A percentile compares a stretch with the other conserved stretches of the same genome.
Conservation (phyloP, 345 rosid genomes). For the Salix brachista region DNA sequence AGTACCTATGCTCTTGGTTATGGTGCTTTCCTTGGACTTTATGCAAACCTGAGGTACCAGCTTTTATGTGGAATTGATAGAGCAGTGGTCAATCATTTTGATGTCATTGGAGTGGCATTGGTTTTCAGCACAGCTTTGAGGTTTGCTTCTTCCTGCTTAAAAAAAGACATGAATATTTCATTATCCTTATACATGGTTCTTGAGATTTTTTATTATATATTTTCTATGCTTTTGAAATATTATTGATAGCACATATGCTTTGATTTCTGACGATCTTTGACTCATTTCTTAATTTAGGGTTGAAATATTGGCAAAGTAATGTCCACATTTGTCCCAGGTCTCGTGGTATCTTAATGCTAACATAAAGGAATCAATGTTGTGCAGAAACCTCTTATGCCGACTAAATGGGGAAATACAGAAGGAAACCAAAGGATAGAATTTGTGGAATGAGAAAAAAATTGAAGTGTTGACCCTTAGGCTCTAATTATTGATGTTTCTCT, state of each 20-base stretch:
- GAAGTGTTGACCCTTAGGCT: not conserved
- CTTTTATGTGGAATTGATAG: conserved; percentile 76
- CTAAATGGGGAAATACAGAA: not conserved
- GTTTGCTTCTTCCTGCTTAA: conserved; percentile 30
- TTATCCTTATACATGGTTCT: not conserved
- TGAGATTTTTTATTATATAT: not conserved
- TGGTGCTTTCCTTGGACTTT: conserved; percentile 88
- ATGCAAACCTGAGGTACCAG: conserved; percentile 81
- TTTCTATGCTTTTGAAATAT: not conserved
- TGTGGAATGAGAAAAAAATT: not conserved
- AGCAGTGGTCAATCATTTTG: conserved; percentile 68
- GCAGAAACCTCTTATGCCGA: not conserved
- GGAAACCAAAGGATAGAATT: not conserved
- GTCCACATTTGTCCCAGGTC: not conserved
- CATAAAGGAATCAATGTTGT: not conserved
- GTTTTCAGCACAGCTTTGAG: conserved; percentile 82
- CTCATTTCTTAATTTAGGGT: not conserved
- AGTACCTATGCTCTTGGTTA: conserved; percentile 70
- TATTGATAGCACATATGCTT: not conserved
- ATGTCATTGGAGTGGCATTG: conserved; percentile 91
- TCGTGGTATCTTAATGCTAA: not conserved
- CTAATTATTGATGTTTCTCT: not conserved
- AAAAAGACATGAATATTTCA: not conserved
- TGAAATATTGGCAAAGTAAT: not conserved
- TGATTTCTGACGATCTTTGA: not conserved